phyloP scores from a whole-genome alignment of 345 rosid genomes.

The Rhodamnia argentea region DNA sequence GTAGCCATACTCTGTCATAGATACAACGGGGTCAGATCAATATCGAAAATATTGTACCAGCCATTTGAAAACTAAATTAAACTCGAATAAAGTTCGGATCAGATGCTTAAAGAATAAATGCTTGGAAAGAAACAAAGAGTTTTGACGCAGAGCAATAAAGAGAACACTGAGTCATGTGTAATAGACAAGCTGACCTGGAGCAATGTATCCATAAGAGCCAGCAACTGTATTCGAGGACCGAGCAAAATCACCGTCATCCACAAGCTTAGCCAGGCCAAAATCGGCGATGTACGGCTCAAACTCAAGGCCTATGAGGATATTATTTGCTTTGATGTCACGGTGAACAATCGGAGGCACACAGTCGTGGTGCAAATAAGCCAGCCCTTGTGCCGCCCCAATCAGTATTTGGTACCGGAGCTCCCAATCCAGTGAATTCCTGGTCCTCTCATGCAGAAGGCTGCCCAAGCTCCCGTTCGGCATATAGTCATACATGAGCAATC shows the following conservation, averaged over 20 bases:
- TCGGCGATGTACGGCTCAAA: slow-evolving; percentile 97
- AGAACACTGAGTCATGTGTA: not conserved
- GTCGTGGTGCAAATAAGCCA: slow-evolving; percentile 92
- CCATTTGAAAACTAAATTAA: not conserved
- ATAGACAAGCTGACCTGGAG: slow-evolving; percentile 54
- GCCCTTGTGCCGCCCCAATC: slow-evolving; percentile 88
- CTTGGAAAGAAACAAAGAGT: not conserved
- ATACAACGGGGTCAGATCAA: not conserved
- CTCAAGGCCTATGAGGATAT: slow-evolving; percentile 77
- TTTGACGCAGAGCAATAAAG: not conserved
- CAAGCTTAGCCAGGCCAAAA: slow-evolving; percentile 94
- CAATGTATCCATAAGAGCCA: slow-evolving; percentile 94
- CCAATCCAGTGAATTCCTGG: slow-evolving; percentile 70
- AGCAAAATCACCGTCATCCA: slow-evolving; percentile 75
- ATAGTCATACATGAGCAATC: slow-evolving; percentile 87
- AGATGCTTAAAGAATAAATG: not conserved
- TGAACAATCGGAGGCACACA: slow-evolving; percentile 92
- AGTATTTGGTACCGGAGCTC: slow-evolving; percentile 75
- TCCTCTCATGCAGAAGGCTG: slow-evolving; percentile 74
- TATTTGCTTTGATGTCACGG: slow-evolving; percentile 89
- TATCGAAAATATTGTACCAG: not conserved
- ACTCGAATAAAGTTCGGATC: not conserved
- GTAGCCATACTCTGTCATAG: slow-evolving; percentile 68
- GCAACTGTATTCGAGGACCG: slow-evolving; percentile 83
- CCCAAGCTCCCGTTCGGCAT: slow-evolving; percentile 97